Evolutionary conservation across 345 rosid species (phyloP).

Genomic region (Hibiscus syriacus): DNA sequence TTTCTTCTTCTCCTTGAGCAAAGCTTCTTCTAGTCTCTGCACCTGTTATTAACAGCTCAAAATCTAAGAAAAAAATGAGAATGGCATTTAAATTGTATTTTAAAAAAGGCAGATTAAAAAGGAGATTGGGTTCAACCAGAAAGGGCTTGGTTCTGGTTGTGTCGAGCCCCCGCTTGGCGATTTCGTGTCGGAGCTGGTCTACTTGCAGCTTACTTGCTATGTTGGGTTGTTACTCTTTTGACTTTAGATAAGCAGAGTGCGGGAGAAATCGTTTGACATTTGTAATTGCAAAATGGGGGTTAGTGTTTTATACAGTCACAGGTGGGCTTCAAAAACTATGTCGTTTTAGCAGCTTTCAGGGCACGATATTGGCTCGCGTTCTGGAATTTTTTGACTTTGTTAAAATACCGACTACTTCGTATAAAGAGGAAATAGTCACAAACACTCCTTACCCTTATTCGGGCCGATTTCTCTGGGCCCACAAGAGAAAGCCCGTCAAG

Average conservation of each 20-base stretch:
- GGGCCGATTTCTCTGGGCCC: background rate
- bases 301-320: background rate
- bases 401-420: background rate
- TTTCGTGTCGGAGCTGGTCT: conserved; percentile 59
- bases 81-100: background rate
- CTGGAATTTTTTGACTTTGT: background rate
- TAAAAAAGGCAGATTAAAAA: background rate
- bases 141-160: conserved; percentile 52
- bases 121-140: conserved; percentile 28
- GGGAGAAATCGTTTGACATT: background rate
- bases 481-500: background rate
- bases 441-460: background rate
- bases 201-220: conserved; percentile 59
- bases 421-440: background rate
- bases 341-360: background rate
- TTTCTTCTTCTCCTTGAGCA: conserved; percentile 30
- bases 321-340: background rate
- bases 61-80: background rate
- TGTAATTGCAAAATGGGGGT: background rate
- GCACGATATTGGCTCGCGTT: background rate
- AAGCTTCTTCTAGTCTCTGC: conserved; percentile 52
- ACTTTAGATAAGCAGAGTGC: background rate
- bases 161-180: conserved; percentile 59
- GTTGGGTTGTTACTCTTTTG: background rate
- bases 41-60: conserved; percentile 31